These are phyloP conservation scores for Pseudogymnoascus verrucosus DNA, from an alignment of 2,329 filamentous ascomycete species.

Conservation along the genomic window DNA sequence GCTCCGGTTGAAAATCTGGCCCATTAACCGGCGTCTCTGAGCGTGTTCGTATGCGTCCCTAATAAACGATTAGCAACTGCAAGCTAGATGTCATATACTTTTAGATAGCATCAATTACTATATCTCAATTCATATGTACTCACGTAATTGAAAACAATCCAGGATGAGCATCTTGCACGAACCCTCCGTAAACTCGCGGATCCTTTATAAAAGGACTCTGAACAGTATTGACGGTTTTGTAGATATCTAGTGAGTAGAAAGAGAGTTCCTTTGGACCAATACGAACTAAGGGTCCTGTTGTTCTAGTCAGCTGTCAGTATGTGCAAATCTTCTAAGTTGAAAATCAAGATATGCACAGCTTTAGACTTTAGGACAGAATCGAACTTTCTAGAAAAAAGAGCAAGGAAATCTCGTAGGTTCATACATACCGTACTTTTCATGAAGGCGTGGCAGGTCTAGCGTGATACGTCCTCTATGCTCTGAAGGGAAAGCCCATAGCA, in stretches of 20 bases:
- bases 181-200: slow-evolving; percentile 11
- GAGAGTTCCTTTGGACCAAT: slow-evolving; percentile 13
- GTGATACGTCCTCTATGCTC: slow-evolving; percentile 11
- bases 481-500: slow-evolving; percentile 10
- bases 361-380: background rate
- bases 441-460: slow-evolving; percentile 7
- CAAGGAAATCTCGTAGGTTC: background rate
- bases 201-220: slow-evolving; percentile 10
- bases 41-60: slow-evolving; percentile 24
- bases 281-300: slow-evolving; percentile 10
- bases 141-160: slow-evolving; percentile 11
- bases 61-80: background rate
- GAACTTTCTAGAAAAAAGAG: background rate
- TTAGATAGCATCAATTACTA: background rate
- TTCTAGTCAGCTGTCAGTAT: background rate
- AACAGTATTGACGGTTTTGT: slow-evolving; percentile 8
- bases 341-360: background rate
- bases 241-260: slow-evolving; percentile 12
- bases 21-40: slow-evolving; percentile 25
- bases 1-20: slow-evolving; percentile 24
- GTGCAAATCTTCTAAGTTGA: background rate
- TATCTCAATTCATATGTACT: background rate
- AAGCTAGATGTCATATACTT: background rate
- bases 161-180: slow-evolving; percentile 12
- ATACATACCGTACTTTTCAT: slow-evolving; percentile 8